A percentile compares a stretch with the other conserved stretches of the same genome.
Evolutionary conservation across 176 grass and related monocot genomes (phyloP).

Genomic region (Avena eriantha): DNA sequence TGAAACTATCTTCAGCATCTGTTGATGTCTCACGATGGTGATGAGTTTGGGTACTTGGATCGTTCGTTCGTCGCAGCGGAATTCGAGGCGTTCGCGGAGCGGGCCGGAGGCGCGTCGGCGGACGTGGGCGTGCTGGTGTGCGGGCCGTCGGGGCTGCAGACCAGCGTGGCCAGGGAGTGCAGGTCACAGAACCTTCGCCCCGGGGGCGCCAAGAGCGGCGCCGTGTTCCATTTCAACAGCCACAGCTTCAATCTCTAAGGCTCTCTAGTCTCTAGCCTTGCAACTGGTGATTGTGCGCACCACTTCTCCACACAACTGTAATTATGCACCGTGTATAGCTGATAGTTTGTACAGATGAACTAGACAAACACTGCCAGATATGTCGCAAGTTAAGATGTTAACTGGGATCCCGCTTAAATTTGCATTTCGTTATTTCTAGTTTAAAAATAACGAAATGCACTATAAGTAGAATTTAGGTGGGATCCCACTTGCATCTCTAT

Average conservation of each 20-base stretch:
- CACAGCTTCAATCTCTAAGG: constrained; percentile 89
- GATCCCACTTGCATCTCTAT: no score
- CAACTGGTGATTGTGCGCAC: no score
- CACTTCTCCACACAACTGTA: no score
- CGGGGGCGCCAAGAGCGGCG: constrained; percentile 46
- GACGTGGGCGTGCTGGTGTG: constrained; percentile 77
- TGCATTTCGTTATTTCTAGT: no score
- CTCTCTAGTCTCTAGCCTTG: neutral
- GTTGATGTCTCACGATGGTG: neutral
- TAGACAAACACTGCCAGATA: no score
- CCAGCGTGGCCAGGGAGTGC: constrained; percentile 79
- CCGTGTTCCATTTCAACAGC: constrained; percentile 93
- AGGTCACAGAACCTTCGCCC: constrained; percentile 67
- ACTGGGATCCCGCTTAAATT: no score
- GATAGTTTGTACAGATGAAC: no score
- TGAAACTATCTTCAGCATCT: neutral
- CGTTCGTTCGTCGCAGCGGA: constrained; percentile 31
- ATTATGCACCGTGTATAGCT: no score
- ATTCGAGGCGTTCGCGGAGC: constrained; percentile 55
- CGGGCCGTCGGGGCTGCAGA: constrained; percentile 68
- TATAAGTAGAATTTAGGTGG: no score
- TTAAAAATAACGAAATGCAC: no score
- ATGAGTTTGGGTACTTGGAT: neutral
- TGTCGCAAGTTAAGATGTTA: no score
- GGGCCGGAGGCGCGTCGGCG: constrained; percentile 23